These are phyloP conservation scores for Gracilaria vermiculophylla DNA, from an alignment of 23 red algal genomes.

Conservation along the genomic window DNA sequence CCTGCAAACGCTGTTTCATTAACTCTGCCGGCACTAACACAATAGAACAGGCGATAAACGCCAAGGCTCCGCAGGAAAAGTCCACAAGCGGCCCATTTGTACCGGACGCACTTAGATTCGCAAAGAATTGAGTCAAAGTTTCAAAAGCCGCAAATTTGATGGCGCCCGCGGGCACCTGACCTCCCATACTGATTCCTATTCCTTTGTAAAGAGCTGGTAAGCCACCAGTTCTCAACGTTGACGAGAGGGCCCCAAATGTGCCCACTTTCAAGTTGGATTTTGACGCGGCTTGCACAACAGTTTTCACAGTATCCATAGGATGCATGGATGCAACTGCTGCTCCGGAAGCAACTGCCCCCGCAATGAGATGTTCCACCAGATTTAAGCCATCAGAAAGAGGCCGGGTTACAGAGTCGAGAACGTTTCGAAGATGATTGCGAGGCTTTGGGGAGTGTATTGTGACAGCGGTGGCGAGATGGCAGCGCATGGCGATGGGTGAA, in stretches of 20 bases:
- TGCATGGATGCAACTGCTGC: constrained; percentile 84
- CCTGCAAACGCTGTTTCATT: constrained; percentile 91
- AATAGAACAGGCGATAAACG: constrained; percentile 84
- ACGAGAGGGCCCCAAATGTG: constrained; percentile 12
- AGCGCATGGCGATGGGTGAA: not conserved
- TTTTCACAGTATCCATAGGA: constrained; percentile 98
- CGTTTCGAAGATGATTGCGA: constrained; percentile 18
- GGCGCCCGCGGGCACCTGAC: constrained; percentile 83
- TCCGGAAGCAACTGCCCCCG: constrained; percentile 85
- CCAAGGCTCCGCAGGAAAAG: constrained; percentile 83
- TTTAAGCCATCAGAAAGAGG: constrained; percentile 78
- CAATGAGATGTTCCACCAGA: constrained; percentile 71
- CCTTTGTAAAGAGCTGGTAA: constrained; percentile 73
- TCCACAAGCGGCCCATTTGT: constrained; percentile 30
- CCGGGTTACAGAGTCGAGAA: not conserved
- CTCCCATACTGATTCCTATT: constrained; percentile 50
- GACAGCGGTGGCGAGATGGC: constrained; percentile 30
- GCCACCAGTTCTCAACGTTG: constrained; percentile 37
- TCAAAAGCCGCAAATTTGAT: constrained; percentile 98
- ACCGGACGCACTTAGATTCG: not conserved
- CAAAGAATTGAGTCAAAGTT: constrained; percentile 65
- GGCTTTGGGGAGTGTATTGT: not conserved
- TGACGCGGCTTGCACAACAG: constrained; percentile 63
- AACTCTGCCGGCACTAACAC: constrained; percentile 89
- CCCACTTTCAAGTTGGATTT: not conserved